These are phyloP conservation scores for Plasmodium ovale DNA, from an alignment of 169 alveolate genomes.

Conservation along the genomic window DNA sequence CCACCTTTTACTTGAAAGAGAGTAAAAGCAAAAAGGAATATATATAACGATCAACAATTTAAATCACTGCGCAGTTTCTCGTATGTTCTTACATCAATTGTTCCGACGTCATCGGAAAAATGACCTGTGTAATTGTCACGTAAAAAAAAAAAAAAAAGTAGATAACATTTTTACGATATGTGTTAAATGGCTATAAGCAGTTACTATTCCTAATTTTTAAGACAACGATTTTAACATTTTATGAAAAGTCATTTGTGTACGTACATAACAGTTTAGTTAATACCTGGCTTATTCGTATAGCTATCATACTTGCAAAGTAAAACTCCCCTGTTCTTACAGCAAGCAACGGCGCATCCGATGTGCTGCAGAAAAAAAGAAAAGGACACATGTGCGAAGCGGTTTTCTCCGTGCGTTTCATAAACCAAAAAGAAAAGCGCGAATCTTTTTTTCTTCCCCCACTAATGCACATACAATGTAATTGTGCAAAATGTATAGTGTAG, in stretches of 20 bases:
- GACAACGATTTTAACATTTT: too few relatives aligned
- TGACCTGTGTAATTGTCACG: constrained; percentile 25
- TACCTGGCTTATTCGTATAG: constrained; percentile 53
- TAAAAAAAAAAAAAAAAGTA: constrained; percentile 3
- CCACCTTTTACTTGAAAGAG: too few relatives aligned
- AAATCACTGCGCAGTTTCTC: background rate
- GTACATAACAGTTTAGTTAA: background rate
- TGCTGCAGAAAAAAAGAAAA: constrained; percentile 15
- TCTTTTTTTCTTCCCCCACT: too few relatives aligned
- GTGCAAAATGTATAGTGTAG: too few relatives aligned
- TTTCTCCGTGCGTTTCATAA: too few relatives aligned
- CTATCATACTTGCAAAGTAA: constrained; percentile 60
- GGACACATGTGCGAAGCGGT: background rate
- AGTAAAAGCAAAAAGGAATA: background rate
- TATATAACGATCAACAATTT: background rate
- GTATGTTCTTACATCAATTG: constrained; percentile 33
- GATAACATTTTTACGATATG: too few relatives aligned
- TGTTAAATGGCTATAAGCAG: too few relatives aligned
- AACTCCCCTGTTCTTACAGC: constrained; percentile 39
- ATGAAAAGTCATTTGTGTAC: too few relatives aligned
- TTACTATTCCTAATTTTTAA: too few relatives aligned
- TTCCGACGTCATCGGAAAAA: constrained; percentile 54
- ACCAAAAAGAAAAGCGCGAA: too few relatives aligned
- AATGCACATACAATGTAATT: too few relatives aligned
- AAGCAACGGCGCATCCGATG: constrained; percentile 59